These are phyloP conservation scores for Calonectria pauciramosa DNA, from an alignment of 2,329 filamentous ascomycete species.

Conservation along the genomic window DNA sequence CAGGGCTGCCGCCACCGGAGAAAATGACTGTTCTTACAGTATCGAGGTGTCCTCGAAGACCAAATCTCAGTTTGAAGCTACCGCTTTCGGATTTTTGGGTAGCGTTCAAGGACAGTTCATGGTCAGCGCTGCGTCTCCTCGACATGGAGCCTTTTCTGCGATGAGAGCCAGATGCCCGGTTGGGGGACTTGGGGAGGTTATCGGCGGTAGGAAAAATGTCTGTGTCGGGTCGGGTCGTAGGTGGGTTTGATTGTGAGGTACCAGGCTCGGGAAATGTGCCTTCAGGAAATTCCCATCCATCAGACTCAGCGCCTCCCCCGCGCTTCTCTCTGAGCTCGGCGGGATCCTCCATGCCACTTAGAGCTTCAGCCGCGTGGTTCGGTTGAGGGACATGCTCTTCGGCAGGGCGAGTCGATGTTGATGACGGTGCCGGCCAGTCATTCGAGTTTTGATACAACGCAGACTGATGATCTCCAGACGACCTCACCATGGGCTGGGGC, in stretches of 20 bases:
- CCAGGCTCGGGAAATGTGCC: conserved; percentile 72
- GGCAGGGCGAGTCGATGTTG: conserved; percentile 50
- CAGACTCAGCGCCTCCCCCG: conserved; percentile 65
- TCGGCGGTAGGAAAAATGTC: conserved; percentile 90
- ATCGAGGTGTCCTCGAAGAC: conserved; percentile 91
- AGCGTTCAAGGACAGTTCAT: conserved; percentile 67
- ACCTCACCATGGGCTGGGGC: conserved; percentile 66
- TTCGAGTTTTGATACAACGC: conserved; percentile 54
- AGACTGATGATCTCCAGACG: conserved; percentile 64
- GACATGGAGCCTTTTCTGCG: conserved; percentile 86
- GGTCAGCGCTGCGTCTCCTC: conserved; percentile 78
- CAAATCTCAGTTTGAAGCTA: conserved; percentile 93
- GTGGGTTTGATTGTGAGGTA: conserved; percentile 60
- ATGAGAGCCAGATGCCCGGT: conserved; percentile 76
- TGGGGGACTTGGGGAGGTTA: conserved; percentile 84
- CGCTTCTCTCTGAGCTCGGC: conserved; percentile 63
- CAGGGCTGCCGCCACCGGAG: conserved; percentile 93
- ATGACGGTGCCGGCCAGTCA: conserved; percentile 52
- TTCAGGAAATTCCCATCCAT: conserved; percentile 96
- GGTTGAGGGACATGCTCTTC: conserved; percentile 51
- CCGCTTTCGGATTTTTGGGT: conserved; percentile 75
- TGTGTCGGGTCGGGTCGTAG: conserved; percentile 80
- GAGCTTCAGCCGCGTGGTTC: conserved; percentile 56
- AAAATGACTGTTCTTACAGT: conserved; percentile 96
- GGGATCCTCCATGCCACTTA: conserved; percentile 55